phyloP scores from a whole-genome alignment of 1,284 basidiomycete species.

The Irpex rosettiformis region DNA sequence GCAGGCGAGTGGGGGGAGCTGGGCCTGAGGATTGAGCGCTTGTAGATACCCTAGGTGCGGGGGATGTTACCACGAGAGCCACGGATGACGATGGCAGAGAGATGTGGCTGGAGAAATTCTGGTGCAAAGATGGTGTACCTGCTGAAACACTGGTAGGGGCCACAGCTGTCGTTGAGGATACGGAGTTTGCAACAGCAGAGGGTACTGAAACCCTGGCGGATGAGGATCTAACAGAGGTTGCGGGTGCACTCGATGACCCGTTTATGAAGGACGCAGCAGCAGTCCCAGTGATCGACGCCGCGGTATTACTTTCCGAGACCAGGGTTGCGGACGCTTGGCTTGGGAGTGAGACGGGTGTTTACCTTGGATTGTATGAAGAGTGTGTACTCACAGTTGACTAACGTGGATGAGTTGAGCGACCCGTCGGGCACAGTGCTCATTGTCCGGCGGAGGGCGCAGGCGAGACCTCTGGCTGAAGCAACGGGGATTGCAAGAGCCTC shows the following conservation, averaged over 20 bases:
- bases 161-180: neutral
- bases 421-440: neutral
- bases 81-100: neutral
- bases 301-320: slow-evolving; percentile 1
- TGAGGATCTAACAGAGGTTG: neutral
- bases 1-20: neutral
- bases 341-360: neutral
- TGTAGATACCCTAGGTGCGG: neutral
- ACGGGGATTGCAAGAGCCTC: neutral
- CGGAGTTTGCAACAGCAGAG: neutral
- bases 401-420: neutral
- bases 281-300: slow-evolving; percentile 6
- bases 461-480: slow-evolving; percentile 2
- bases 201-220: slow-evolving; percentile 1
- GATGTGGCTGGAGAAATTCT: neutral
- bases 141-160: neutral
- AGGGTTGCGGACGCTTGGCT: neutral
- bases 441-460: neutral
- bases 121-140: neutral
- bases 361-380: neutral
- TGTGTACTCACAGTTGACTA: neutral
- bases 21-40: neutral
- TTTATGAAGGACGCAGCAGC: slow-evolving; percentile 1
- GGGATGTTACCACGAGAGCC: neutral
- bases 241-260: slow-evolving; percentile 4